phyloP scores from a whole-genome alignment of 2,329 filamentous ascomycete species.

The Westerdykella ornata region DNA sequence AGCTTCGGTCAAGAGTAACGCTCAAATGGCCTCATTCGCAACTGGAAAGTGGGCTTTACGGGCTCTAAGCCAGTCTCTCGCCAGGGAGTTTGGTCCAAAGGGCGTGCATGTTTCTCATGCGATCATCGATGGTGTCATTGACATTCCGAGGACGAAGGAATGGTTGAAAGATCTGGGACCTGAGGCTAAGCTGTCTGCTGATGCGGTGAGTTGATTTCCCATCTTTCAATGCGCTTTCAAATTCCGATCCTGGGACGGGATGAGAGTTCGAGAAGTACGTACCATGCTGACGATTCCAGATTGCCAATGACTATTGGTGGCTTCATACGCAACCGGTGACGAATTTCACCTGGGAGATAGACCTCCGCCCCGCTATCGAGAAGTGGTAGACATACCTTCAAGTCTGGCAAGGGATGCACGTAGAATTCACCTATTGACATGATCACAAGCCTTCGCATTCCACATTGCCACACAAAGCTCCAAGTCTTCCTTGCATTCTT shows the following conservation, averaged over 20 bases:
- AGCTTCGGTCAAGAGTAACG: conserved; percentile 66
- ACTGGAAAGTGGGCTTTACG: conserved; percentile 74
- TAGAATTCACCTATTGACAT: too few relatives aligned
- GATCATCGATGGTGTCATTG: conserved; percentile 79
- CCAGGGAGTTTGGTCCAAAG: conserved; percentile 75
- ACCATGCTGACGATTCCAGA: conserved; percentile 44
- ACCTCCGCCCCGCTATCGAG: conserved; percentile 73
- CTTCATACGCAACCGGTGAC: conserved; percentile 74
- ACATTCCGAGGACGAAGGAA: conserved; percentile 64
- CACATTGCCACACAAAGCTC: too few relatives aligned
- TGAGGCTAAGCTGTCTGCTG: conserved; percentile 65
- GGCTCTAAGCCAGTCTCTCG: conserved; percentile 66
- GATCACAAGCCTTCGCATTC: too few relatives aligned
- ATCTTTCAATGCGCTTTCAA: background rate
- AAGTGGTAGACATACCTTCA: conserved; percentile 72
- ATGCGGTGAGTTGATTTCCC: conserved; percentile 54
- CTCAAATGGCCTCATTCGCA: conserved; percentile 64
- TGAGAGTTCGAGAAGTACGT: background rate
- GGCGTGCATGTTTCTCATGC: conserved; percentile 79
- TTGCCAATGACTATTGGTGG: conserved; percentile 81
- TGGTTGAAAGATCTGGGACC: conserved; percentile 50
- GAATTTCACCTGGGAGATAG: conserved; percentile 74
- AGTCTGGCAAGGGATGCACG: too few relatives aligned
- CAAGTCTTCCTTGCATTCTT: too few relatives aligned
- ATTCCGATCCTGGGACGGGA: background rate